Conservation (phyloP, 257 asterid species). For the Ocimum tenuiflorum region DNA sequence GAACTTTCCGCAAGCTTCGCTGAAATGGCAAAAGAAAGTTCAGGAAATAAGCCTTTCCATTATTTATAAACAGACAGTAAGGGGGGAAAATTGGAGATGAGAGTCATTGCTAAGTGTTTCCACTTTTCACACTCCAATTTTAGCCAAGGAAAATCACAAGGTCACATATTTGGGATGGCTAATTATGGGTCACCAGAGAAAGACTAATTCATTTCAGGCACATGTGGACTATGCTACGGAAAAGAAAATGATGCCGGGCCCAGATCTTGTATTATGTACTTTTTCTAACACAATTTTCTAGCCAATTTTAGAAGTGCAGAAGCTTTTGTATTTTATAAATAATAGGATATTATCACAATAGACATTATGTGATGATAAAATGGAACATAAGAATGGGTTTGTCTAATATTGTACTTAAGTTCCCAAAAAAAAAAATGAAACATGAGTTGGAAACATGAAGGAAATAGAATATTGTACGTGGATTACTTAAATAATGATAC, state of each 20-base stretch:
- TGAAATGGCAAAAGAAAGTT: conserved; percentile 24
- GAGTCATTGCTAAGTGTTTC: neutral
- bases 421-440: no score
- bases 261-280: neutral
- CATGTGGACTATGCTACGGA: neutral
- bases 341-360: neutral
- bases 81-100: neutral
- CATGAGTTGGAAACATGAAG: neutral
- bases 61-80: neutral
- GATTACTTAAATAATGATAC: neutral
- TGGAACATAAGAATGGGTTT: neutral
- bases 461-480: neutral
- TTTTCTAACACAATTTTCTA: neutral
- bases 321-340: neutral
- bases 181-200: neutral
- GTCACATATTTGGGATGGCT: neutral
- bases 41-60: neutral
- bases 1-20: conserved; percentile 81
- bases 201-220: neutral
- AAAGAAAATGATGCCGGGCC: neutral
- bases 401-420: no score
- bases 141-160: neutral
- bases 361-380: neutral
- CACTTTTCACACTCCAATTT: neutral
- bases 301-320: neutral